These are phyloP conservation scores for Trichoderma gamsii DNA, from an alignment of 495 filamentous ascomycete species.

Conservation along the genomic window DNA sequence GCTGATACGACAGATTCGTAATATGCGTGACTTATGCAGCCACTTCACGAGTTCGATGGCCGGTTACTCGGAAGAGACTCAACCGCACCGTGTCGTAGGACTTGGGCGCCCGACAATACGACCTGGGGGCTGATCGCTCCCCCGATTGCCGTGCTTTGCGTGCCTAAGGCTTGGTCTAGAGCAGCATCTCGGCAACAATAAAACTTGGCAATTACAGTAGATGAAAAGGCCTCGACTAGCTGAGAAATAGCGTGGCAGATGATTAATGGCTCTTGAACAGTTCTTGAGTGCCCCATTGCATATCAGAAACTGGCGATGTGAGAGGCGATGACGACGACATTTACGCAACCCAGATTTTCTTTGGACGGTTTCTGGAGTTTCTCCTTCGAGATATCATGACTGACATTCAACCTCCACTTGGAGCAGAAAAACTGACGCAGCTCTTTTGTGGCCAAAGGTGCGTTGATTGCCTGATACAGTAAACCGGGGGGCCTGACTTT, in stretches of 20 bases:
- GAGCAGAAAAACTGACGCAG: not conserved
- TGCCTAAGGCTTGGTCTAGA: constrained; percentile 1
- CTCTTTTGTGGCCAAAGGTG: not conserved
- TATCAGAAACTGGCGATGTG: not conserved
- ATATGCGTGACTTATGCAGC: not conserved
- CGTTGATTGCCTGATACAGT: not conserved
- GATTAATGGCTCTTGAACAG: not conserved
- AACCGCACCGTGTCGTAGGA: not conserved
- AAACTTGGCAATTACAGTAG: not conserved
- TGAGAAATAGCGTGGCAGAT: not conserved
- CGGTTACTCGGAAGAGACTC: not conserved
- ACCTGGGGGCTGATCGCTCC: not conserved
- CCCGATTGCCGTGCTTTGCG: not conserved
- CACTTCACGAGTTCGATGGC: not conserved
- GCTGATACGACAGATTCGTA: not conserved
- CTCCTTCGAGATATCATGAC: not conserved
- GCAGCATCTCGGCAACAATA: not conserved
- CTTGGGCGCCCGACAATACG: not conserved
- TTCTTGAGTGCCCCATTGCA: not conserved
- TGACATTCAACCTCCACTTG: not conserved
- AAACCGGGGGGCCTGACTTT: not conserved
- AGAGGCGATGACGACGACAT: not conserved
- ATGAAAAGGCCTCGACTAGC: not conserved
- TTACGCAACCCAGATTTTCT: not conserved
- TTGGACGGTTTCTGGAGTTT: not conserved